A percentile compares a stretch with the other conserved stretches of the same genome.
These are phyloP conservation scores for Coemansia biformis DNA, from an alignment of 192 early-diverging fungal species.

Conservation along the genomic window DNA sequence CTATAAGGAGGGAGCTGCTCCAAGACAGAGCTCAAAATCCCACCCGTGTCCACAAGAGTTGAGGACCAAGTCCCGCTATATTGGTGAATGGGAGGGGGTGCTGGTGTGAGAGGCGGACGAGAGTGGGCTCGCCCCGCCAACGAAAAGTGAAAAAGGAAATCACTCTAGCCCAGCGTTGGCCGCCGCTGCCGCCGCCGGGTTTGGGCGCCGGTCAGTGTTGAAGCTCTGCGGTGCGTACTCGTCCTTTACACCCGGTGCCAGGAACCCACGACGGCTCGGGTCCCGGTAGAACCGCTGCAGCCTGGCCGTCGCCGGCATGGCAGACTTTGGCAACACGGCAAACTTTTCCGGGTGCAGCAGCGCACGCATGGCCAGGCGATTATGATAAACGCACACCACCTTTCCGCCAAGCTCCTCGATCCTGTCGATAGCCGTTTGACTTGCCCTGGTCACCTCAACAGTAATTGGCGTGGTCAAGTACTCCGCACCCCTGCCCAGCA, in stretches of 20 bases:
- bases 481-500: constrained; percentile 76
- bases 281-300: constrained; percentile 62
- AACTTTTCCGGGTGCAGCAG: constrained; percentile 77
- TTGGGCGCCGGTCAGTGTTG: constrained; percentile 27
- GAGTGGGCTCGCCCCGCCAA: too few relatives aligned
- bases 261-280: constrained; percentile 66
- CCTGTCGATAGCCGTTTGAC: constrained; percentile 67
- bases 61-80: too few relatives aligned
- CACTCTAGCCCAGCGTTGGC: too few relatives aligned
- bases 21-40: too few relatives aligned
- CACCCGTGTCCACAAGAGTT: too few relatives aligned
- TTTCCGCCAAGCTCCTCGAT: constrained; percentile 79
- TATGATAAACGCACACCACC: constrained; percentile 78
- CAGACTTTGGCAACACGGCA: constrained; percentile 61
- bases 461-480: constrained; percentile 70
- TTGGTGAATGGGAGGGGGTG: too few relatives aligned
- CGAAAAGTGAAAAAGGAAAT: too few relatives aligned
- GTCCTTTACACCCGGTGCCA: constrained; percentile 50
- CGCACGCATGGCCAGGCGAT: constrained; percentile 64
- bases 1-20: too few relatives aligned
- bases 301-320: constrained; percentile 60
- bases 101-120: too few relatives aligned
- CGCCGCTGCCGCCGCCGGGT: not conserved
- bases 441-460: constrained; percentile 81
- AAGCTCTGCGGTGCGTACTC: constrained; percentile 37